These are phyloP conservation scores for Streptanthus diversifolius DNA, from an alignment of 345 rosid genomes.

Conservation along the genomic window DNA sequence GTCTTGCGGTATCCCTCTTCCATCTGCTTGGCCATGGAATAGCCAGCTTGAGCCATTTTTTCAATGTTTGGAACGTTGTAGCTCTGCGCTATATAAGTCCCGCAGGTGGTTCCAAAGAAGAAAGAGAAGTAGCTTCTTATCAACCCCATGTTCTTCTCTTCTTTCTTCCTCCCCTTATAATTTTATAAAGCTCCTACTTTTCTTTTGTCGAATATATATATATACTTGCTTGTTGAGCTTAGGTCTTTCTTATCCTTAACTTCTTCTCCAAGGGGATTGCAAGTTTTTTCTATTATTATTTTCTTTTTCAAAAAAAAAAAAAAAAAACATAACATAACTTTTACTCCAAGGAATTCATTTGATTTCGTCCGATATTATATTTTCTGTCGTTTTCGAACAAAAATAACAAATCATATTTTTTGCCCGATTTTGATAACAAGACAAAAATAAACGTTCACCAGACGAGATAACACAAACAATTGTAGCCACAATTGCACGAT, in stretches of 20 bases:
- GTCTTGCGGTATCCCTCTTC: conserved; percentile 45
- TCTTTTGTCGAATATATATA: too few species aligned
- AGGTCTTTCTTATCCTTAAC: not conserved
- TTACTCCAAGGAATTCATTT: too few species aligned
- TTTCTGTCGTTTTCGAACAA: not conserved
- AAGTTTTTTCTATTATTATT: too few species aligned
- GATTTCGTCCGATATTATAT: not conserved
- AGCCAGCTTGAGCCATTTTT: conserved; percentile 31
- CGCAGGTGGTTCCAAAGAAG: too few species aligned
- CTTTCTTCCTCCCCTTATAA: too few species aligned
- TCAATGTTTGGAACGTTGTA: conserved; percentile 42
- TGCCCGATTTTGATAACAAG: not conserved
- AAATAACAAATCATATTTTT: not conserved
- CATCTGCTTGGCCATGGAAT: conserved; percentile 38
- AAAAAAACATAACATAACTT: too few species aligned
- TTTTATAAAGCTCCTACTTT: too few species aligned
- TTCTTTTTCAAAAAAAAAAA: too few species aligned
- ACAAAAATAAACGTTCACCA: not conserved
- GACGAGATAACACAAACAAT: conserved; percentile 20
- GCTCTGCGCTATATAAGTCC: conserved; percentile 40
- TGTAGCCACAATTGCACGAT: conserved; percentile 13
- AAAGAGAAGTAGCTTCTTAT: too few species aligned
- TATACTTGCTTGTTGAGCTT: too few species aligned
- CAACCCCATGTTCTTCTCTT: too few species aligned
- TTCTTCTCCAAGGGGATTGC: conserved; percentile 14